A percentile compares a stretch with the other conserved stretches of the same genome.
phyloP scores from a whole-genome alignment of 228 moss, liverwort and hornwort species.

The Sphagnum fallax region DNA sequence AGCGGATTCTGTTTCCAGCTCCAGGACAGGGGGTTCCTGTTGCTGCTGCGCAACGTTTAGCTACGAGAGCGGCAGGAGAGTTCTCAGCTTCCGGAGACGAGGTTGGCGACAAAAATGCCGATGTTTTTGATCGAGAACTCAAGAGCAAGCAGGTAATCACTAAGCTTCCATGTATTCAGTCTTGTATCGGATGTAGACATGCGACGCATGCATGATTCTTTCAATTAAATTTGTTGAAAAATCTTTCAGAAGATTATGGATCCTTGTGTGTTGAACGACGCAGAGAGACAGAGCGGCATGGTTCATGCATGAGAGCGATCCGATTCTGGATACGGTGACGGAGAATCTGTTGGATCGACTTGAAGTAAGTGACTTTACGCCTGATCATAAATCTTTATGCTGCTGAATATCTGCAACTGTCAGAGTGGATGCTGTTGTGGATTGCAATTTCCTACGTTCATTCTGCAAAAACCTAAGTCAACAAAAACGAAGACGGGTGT shows the following conservation, averaged over 20 bases:
- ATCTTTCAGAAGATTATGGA: not conserved
- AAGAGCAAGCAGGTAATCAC: slow-evolving; percentile 74
- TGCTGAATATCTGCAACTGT: too few species aligned
- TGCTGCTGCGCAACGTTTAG: too few species aligned
- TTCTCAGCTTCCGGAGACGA: slow-evolving; percentile 8
- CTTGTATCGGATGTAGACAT: not conserved
- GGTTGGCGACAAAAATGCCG: slow-evolving; percentile 74
- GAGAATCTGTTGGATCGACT: slow-evolving; percentile 90
- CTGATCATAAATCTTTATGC: not conserved
- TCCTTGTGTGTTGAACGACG: not conserved
- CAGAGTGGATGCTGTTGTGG: too few species aligned
- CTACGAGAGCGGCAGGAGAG: not conserved
- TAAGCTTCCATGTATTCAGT: not conserved
- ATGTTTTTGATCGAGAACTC: slow-evolving; percentile 82
- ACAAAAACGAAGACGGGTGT: too few species aligned
- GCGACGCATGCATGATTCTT: too few species aligned
- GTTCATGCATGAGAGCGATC: slow-evolving; percentile 69
- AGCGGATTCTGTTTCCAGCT: too few species aligned
- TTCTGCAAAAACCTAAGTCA: too few species aligned
- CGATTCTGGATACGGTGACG: slow-evolving; percentile 73
- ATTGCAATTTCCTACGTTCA: too few species aligned
- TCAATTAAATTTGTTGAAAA: too few species aligned
- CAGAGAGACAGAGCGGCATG: slow-evolving; percentile 93
- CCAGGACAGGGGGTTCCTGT: too few species aligned
- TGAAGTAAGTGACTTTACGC: slow-evolving; percentile 41